Evolutionary conservation across 148 eudicot species (phyloP), one percentile per base, ranked within the genome.

Genomic region (Drosera capensis): DNA sequence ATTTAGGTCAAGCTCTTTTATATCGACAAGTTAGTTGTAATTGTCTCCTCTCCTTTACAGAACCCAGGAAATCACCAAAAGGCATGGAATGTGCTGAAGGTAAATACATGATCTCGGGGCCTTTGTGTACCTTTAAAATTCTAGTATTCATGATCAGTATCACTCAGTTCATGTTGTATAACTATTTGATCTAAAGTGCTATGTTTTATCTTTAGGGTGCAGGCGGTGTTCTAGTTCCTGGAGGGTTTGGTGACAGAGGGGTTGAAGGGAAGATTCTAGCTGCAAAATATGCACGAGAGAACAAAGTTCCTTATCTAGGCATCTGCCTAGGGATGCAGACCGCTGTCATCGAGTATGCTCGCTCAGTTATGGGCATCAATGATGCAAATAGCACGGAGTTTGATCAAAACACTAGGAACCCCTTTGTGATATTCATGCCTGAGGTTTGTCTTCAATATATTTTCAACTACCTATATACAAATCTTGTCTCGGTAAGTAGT

Each of bases 191-290:
- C 31, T 28, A 28, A 28, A 5, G 7, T 28, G 4, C 31, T 28
- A 4, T 34, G 3, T 34, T 34, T 11, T 11, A 34, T 34, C 38
- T 11, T 34, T 59, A 90, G 99, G 81, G 78, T 35, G 94, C 99
- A 44, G 85, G 78, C 60, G 93, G 66, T 37, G 65, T 90, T 24
- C 78, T 90, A 25, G 93, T 90, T 45, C 99, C 99, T 20, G 99
- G 99, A 46, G 95, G 99, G 20, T 90, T 90, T 59, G 99, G 95
- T 46, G 99, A 90, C 65, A 69, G 99, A 62, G 99, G 99, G 4
- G 93, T 90, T 23, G 74, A 90, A 70, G 95, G 99, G 38, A 90
- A 80, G 70, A 85, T 90, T 40, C 63, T 78, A 20, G 99, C 99
- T 36, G 99, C 99, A 38, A 75, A 85, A 43, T 85, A 80, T 68